Percentiles rank a stretch among this genome's conserved stretches.
phyloP scores from a whole-genome alignment of 805 yeast genomes.

The Starmerella apis region DNA sequence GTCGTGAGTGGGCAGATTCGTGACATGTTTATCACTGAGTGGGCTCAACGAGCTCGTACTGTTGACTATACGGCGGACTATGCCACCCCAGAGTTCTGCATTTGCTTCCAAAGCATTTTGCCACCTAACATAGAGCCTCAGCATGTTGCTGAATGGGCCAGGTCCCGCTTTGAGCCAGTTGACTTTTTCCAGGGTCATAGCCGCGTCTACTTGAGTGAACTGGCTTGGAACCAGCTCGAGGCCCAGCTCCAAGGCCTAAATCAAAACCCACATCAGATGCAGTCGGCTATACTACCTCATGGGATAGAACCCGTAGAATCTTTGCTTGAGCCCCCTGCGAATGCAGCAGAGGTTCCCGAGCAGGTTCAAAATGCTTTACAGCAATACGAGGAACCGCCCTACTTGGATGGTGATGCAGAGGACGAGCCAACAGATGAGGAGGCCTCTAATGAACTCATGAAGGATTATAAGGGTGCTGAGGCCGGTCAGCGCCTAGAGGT shows the following conservation, averaged over 20 bases:
- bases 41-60: slow-evolving; percentile 30
- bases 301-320: slow-evolving; percentile 10
- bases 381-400: slow-evolving; percentile 1
- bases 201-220: slow-evolving; percentile 34
- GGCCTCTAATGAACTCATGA: slow-evolving; percentile 24
- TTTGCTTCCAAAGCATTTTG: slow-evolving; percentile 29
- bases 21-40: slow-evolving; percentile 32
- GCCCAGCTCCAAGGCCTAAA: slow-evolving; percentile 13
- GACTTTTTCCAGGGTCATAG: slow-evolving; percentile 32
- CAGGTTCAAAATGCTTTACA: slow-evolving; percentile 18
- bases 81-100: slow-evolving; percentile 33
- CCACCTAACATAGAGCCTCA: slow-evolving; percentile 29
- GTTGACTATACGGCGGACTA: slow-evolving; percentile 35
- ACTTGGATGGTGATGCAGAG: slow-evolving; percentile 25
- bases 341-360: slow-evolving; percentile 17
- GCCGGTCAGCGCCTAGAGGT: slow-evolving; percentile 30
- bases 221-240: slow-evolving; percentile 34
- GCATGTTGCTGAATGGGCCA: slow-evolving; percentile 30
- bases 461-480: slow-evolving; percentile 29
- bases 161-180: slow-evolving; percentile 28
- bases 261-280: neutral
- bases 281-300: neutral
- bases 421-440: slow-evolving; percentile 31
- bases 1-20: slow-evolving; percentile 34
- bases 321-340: slow-evolving; percentile 11